phyloP scores from a whole-genome alignment of 768 basidiomycete genomes.

The Stropharia rugosoannulata region DNA sequence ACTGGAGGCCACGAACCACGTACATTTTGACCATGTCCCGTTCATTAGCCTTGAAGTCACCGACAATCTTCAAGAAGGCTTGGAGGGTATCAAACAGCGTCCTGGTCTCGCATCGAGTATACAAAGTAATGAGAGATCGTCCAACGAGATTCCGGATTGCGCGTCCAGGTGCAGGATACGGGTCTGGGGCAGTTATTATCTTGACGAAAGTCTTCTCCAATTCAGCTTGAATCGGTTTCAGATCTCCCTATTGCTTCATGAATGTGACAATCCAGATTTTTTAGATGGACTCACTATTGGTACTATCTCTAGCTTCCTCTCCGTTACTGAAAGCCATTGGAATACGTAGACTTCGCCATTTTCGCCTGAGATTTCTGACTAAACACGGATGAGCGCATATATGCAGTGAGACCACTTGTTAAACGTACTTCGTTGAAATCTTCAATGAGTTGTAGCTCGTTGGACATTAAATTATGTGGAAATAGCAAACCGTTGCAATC shows the following conservation, averaged over 20 bases:
- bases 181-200: slow-evolving; percentile 59
- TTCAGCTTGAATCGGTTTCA: slow-evolving; percentile 62
- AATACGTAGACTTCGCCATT: slow-evolving; percentile 83
- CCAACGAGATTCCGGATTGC: slow-evolving; percentile 79
- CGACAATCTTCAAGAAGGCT: slow-evolving; percentile 68
- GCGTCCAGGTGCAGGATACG: slow-evolving; percentile 83
- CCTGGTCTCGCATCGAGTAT: slow-evolving; percentile 79
- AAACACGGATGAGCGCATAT: background rate
- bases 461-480: slow-evolving; percentile 13
- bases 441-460: slow-evolving; percentile 18
- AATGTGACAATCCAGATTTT: background rate
- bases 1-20: slow-evolving; percentile 21
- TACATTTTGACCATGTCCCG: slow-evolving; percentile 69
- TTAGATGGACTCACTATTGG: slow-evolving; percentile 46
- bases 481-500: background rate
- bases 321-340: slow-evolving; percentile 74
- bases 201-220: slow-evolving; percentile 68
- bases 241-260: slow-evolving; percentile 47
- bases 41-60: slow-evolving; percentile 67
- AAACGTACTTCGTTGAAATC: slow-evolving; percentile 20
- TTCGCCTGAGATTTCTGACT: slow-evolving; percentile 72
- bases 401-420: background rate
- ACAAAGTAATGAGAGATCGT: slow-evolving; percentile 72
- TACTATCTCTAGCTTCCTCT: slow-evolving; percentile 52
- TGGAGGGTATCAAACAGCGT: slow-evolving; percentile 87